Base-by-base conservation (phyloP, 495 filamentous ascomycete genomes). In the Hypoxylon perforatum region DNA sequence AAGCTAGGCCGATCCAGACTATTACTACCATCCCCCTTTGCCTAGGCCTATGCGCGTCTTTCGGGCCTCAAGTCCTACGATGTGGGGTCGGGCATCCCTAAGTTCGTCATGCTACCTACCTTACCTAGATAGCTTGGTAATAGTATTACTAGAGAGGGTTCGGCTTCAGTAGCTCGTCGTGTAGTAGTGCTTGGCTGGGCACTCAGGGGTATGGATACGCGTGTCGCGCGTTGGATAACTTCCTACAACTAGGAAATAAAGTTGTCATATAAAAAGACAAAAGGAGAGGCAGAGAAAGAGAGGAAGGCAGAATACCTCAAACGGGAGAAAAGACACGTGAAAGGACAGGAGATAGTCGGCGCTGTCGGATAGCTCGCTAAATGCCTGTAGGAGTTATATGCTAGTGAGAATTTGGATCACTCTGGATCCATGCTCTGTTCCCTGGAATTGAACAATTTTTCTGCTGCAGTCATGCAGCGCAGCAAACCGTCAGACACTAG, bases 1-100 rank as follows among this genome's bases (percentile, higher is more conserved):
- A 55, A 59, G 59, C 47, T 63, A 69, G 65, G 50, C 54, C 51
- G 55, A 44, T 46, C 59, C 55, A 53, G 44, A 51, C 46, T 59
- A 60, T 63, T 25, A 69, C 54, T 46, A 38, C 60, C 36, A 62
- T 63, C 65, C 60, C 48, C 54, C 49, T 46, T 41, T 52, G 23
- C 48, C 60, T 48, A 54, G 59, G n/a, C 28, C 25, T 69, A 28
- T 56, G 41, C 60, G 65, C 60, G 38, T 69, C 59, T 50, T 62
- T 69, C 65, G 65, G 65, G 59, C 65, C 65, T 63, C 60, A 60
- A 69, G 60, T 63, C 65, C 65, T 63, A 59, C 22, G 30, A 39
- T 63, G 65, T 69, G 65, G 65, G 55, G 65, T 63, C 54, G 50
- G 46, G 48, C 48, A 67, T 62, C 41, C 45, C 49, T 63, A 57